Percentiles rank a stretch among this genome's conserved stretches.
Evolutionary conservation across 768 basidiomycete genomes (phyloP).

Genomic region (Leccinum boreale): DNA sequence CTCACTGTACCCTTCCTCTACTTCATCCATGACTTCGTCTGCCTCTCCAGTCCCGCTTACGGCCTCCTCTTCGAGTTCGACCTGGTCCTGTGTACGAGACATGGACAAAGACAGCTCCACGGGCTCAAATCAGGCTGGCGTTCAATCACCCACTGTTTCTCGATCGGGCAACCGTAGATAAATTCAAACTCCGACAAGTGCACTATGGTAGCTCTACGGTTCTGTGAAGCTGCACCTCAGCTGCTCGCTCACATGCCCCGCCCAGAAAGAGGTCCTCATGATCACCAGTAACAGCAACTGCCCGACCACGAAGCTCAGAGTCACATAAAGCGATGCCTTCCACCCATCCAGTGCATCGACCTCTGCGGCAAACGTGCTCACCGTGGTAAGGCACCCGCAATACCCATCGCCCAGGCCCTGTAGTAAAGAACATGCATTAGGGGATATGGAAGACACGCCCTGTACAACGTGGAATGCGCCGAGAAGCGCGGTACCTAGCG

Average conservation of each 20-base stretch:
- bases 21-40: slow-evolving; percentile 78
- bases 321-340: slow-evolving; percentile 66
- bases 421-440: slow-evolving; percentile 63
- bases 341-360: slow-evolving; percentile 51
- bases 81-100: slow-evolving; percentile 40
- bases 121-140: slow-evolving; percentile 23
- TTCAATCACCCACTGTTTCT: slow-evolving; percentile 16
- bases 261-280: slow-evolving; percentile 64
- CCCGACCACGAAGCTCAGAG: slow-evolving; percentile 63
- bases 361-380: slow-evolving; percentile 91
- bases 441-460: slow-evolving; percentile 41
- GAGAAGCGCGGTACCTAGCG: slow-evolving; percentile 78
- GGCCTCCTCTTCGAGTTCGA: slow-evolving; percentile 56
- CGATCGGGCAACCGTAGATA: slow-evolving; percentile 25
- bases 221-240: slow-evolving; percentile 46
- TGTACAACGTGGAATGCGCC: slow-evolving; percentile 72
- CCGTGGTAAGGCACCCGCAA: slow-evolving; percentile 91
- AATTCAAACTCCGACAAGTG: slow-evolving; percentile 31
- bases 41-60: slow-evolving; percentile 57
- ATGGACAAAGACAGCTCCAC: slow-evolving; percentile 36
- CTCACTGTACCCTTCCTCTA: slow-evolving; percentile 75
- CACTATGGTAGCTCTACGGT: slow-evolving; percentile 5
- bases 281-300: slow-evolving; percentile 72
- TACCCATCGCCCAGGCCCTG: slow-evolving; percentile 89
- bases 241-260: slow-evolving; percentile 42